Base-by-base conservation (phyloP, 192 early-diverging fungal species). In the Spizellomyces punctatus region DNA sequence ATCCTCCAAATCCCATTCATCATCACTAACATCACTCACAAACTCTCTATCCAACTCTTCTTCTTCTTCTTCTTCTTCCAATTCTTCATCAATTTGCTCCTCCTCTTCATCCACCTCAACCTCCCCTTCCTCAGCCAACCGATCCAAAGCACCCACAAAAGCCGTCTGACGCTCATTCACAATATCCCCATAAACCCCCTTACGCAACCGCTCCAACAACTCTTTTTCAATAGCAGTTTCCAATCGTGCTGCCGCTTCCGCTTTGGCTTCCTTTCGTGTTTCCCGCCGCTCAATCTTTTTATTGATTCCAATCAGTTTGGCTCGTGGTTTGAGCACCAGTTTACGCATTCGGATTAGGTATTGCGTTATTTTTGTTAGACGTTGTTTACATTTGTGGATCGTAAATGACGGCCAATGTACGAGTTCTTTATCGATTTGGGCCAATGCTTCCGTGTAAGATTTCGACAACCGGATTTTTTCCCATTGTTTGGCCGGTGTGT, bases 121-220 rank as follows among this genome's bases (percentile, higher is more conserved):
- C 45, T 74, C 79, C 14, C 79, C 82, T 55, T 64, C 54, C 19
- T 79, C 81, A 48, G 82, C 85, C 10, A 86, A 69, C 58, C 69
- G 49, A 59, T 94, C 92, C 69, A 99, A 76, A 16, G 95, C 91
- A 77, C 93, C 89, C 72, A 85, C 88, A 91, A 96, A 99, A 17
- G 94, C 91, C 45, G 86, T 81, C 77, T 95, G 89, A 69, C 91
- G 90, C 73, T 94, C 94, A 78, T 99, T 99, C 58, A 99, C 86
- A n/a, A 96, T 95, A 74, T 99, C 96, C 52, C 92, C 96, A 78
- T 99, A 99, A 1, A 96, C 92, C 79, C 95, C 95, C 81, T 82
- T 91, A 86, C 90, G 91, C 64, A 99, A 82, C 50, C 96, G 84
- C 65, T 93, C 91, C 72, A 99, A 81, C 66, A 99, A 84, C 81